Base-by-base conservation (phyloP, 1,284 basidiomycete genomes). In the Sparassis latifolia region DNA sequence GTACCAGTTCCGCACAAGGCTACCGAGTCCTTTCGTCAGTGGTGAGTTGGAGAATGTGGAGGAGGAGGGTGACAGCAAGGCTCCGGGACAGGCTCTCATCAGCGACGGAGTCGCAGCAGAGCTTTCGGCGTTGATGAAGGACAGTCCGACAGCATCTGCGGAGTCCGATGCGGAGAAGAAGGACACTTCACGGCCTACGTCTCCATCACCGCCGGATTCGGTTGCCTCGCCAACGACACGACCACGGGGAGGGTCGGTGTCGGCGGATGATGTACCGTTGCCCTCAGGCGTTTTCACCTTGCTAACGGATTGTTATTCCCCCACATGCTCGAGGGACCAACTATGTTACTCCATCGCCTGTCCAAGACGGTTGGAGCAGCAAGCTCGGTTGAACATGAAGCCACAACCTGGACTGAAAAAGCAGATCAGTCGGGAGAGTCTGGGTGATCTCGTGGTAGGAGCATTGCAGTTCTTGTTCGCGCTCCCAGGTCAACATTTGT, bases 331-430 rank as follows among this genome's bases (percentile, higher is more conserved):
- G 37, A 79, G 90, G 49, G 94, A 97, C 63, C 81, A 82, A 55
- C 72, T 98, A 12, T 99, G 97, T 71, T 99, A 99, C 70, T 92
- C 89, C 58, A 98, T 97, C 59, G 93, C 94, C 41, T 99, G 97
- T 68, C 97, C 97, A 0, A 72, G 96, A 48, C 74, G 96, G 51
- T 70, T 98, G 53, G 96, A 99, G 69, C 95, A 98, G 69, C 95
- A 97, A 67, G 86, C 92, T 37, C 73, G 93, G 52, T 67, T 96
- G 65, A 87, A 94, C 69, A 87, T 97, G 86, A 95, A 96, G 68
- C 89, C 89, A 4, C 86, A 93, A 67, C 90, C 91, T 3, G 92
- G 90, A 6, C 74, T 97, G 55, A 87, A 86, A 62, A 86, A 84
- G 65, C 80, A 86, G 63, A 82, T 92, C 50, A 92, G 86, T 62